Evolutionary conservation across 2,329 filamentous ascomycete species (phyloP), one percentile per base, ranked within the genome.

Genomic region (Herpotrichia juniperi): DNA sequence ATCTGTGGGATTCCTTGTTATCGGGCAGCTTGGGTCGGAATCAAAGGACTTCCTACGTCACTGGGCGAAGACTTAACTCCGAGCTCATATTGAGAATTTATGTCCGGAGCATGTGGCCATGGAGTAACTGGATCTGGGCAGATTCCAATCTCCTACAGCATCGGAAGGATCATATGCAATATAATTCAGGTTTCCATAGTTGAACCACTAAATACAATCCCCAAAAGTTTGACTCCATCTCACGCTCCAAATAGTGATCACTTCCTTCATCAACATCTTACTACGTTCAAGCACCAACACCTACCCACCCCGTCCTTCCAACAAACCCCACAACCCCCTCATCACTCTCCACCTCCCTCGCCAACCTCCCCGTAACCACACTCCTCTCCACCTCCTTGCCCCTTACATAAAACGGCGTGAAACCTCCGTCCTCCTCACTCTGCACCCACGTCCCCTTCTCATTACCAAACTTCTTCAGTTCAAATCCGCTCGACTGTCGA

Each of bases 321-420:
- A 81, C 66, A 66, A 83, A 89, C 1, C 77, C 79, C 17, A 74
- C 66, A 2, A 89, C 83, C 0, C 80, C 80, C 61, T 88, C 85
- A 59, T 90, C 86, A 19, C 63, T 68, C 42, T 90, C 74, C 2
- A 89, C 79, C 21, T 90, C 85, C 4, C 66, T 71, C 1, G 82
- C 85, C 9, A 76, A 73, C 46, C 87, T 76, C 1, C 85, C 86
- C 2, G 87, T 90, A 2, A 90, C 78, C 2, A 89, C 75, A 63
- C 87, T 90, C n/a, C 80, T 77, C 72, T 90, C 87, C 31, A 76
- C 60, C 1, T 87, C 83, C 4, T 80, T 77, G 0, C 87, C 87
- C 7, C 76, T 73, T 1, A 90, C 84, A 52, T 83, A 79, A 56
- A 90, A 90, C 0, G 84, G 77, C 19, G 80, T 75, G 61, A 83